These are phyloP conservation scores for Kodamaea leandrae DNA, from an alignment of 805 yeast species.

Conservation along the genomic window DNA sequence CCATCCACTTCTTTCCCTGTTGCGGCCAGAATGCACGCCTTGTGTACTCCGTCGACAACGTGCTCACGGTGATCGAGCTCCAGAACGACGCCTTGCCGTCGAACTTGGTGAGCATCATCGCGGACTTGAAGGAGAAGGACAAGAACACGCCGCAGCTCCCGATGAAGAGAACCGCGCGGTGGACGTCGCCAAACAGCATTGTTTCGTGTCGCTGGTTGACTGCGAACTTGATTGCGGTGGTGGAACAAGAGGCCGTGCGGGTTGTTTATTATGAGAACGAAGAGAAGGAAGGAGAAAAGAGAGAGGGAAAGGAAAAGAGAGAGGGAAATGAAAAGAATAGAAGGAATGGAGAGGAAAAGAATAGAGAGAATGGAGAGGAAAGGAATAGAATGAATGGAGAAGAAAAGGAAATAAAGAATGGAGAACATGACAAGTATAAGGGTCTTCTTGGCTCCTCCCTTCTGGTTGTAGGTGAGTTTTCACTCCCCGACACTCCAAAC, in stretches of 20 bases:
- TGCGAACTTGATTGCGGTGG: slow-evolving; percentile 24
- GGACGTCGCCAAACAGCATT: slow-evolving; percentile 28
- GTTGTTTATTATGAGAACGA: background rate
- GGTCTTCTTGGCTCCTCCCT: background rate
- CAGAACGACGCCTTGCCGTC: slow-evolving; percentile 33
- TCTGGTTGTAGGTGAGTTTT: background rate
- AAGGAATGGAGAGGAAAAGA: background rate
- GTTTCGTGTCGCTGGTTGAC: slow-evolving; percentile 56
- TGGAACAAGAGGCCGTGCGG: slow-evolving; percentile 2
- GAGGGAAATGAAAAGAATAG: background rate
- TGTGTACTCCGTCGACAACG: slow-evolving; percentile 70
- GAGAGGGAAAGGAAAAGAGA: too few relatives aligned
- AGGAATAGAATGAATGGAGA: background rate
- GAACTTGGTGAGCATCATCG: slow-evolving; percentile 24
- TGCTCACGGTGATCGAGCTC: slow-evolving; percentile 54
- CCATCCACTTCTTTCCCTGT: slow-evolving; percentile 1
- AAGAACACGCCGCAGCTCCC: slow-evolving; percentile 31
- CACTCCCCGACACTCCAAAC: background rate
- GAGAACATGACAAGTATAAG: background rate
- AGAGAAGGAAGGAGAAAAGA: background rate
- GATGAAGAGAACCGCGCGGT: slow-evolving; percentile 22
- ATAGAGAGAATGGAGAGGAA: background rate
- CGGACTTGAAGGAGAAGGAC: slow-evolving; percentile 38
- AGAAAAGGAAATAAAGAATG: background rate
- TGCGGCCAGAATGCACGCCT: slow-evolving; percentile 37